Base-by-base conservation (phyloP, 1,284 basidiomycete species). In the Cutaneotrichosporon sp. region DNA sequence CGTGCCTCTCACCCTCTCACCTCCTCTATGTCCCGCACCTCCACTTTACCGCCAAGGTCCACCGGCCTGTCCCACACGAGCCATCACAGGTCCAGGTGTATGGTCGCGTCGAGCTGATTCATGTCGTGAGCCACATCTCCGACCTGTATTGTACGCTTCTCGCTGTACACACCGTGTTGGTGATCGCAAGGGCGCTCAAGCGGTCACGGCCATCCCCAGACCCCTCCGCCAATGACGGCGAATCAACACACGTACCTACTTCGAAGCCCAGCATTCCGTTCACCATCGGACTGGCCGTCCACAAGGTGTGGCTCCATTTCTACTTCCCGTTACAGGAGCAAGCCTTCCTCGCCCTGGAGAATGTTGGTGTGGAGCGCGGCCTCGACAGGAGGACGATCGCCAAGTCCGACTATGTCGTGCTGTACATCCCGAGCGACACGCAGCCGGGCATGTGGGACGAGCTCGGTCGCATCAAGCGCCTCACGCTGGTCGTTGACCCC, bases 141-240 rank as follows among this genome's bases (percentile, higher is more conserved):
- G 87, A 91, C 73, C 80, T 89, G 20, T 95, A 94, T 73, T 88
- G 87, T 70, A 68, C 83, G 11, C 82, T 95, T 45, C 81, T 93
- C 52, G 89, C 89, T 11, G 65, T 84, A 3, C 82, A 85, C 38
- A 85, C 75, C 72, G 10, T 76, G 13, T 51, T 34, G 14, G 10
- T 20, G 16, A 34, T 65, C 5, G 16, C 57, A 10, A 27, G 50
- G 11, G 67, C 64, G 13, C 50, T 65, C 54, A 62, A 56, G 42
- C 55, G 36, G 45, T 31, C 56, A 6, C 45, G n/a, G 27, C 10
- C 22, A 13, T 10, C 24, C 2, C 18, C 22, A 9, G 51, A 53
- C 31, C 9, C 20, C 4, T 16, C 18, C 8, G 33, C 33, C 13
- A 25, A 29, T 11, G 42, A 8, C 16, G 31, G 33, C 24, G 6